Evolutionary conservation across 805 yeast genomes (phyloP).

Genomic region (Yarrowia osloensis): DNA sequence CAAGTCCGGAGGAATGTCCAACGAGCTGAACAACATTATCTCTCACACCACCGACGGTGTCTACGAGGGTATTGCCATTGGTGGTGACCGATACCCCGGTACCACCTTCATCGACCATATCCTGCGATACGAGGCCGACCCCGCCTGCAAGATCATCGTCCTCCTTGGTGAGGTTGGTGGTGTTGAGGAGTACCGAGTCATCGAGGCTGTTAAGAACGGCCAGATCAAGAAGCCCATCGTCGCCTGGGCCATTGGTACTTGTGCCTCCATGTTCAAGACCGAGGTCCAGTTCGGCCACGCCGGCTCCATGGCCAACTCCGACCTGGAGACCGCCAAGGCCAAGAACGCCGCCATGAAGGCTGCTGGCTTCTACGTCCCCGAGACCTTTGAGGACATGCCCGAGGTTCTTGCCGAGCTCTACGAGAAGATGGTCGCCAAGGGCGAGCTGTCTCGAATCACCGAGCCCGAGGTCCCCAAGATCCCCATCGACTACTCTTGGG

Average conservation of each 20-base stretch:
- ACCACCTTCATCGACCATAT: conserved; percentile 70
- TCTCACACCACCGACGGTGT: conserved; percentile 51
- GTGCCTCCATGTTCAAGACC: conserved; percentile 71
- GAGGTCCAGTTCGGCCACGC: conserved; percentile 65
- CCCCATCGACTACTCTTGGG: conserved; percentile 53
- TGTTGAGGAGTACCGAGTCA: conserved; percentile 71
- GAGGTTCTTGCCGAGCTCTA: conserved; percentile 58
- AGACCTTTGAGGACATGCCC: conserved; percentile 58
- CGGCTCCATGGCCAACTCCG: conserved; percentile 70
- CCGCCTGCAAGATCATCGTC: conserved; percentile 65
- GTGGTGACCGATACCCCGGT: conserved; percentile 75
- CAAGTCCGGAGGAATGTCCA: conserved; percentile 53
- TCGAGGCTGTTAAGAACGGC: conserved; percentile 65
- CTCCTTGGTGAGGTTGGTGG: conserved; percentile 73
- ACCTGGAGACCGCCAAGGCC: conserved; percentile 66
- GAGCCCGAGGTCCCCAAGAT: conserved; percentile 53
- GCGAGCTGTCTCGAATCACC: conserved; percentile 44
- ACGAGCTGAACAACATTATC: conserved; percentile 51
- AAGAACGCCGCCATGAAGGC: conserved; percentile 77
- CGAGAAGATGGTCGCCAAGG: conserved; percentile 60
- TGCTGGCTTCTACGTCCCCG: conserved; percentile 93
- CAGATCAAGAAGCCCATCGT: conserved; percentile 68
- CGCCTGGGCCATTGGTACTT: conserved; percentile 71
- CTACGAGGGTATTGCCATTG: conserved; percentile 65
- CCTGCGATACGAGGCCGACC: conserved; percentile 62